Conservation (phyloP, 805 yeast genomes). For the Ogataea saltuana region DNA sequence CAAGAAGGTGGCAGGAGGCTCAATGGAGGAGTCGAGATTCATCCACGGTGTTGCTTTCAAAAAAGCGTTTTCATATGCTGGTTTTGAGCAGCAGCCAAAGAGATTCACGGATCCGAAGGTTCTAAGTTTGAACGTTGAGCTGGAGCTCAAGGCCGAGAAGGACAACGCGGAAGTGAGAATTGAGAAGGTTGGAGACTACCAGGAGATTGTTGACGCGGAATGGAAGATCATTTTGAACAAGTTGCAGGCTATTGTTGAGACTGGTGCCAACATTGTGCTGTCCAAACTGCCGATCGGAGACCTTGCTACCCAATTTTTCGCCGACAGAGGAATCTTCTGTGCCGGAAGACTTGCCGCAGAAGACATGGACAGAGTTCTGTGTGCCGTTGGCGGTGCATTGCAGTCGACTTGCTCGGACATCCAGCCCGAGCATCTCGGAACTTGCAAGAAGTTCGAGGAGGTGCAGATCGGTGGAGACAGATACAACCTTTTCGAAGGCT, state of each 20-base stretch:
- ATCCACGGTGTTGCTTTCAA: conserved; percentile 96
- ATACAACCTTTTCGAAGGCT: conserved; percentile 88
- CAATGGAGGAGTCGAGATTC: conserved; percentile 88
- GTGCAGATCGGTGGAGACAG: conserved; percentile 95
- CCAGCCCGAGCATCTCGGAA: conserved; percentile 70
- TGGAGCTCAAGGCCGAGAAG: conserved; percentile 96
- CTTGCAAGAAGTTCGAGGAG: conserved; percentile 86
- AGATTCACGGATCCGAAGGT: conserved; percentile 76
- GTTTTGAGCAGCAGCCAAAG: conserved; percentile 98
- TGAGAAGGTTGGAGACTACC: conserved; percentile 90
- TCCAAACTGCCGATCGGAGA: conserved; percentile 97
- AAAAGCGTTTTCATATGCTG: conserved; percentile 96
- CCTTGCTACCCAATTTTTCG: conserved; percentile 97
- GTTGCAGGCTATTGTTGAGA: conserved; percentile 72
- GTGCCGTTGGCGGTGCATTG: conserved; percentile 91
- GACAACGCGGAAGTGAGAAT: conserved; percentile 98
- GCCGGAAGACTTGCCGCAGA: conserved; percentile 92
- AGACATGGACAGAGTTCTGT: conserved; percentile 88
- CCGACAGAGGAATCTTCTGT: conserved; percentile 93
- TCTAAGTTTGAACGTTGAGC: conserved; percentile 82
- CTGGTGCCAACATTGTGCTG: conserved; percentile 91
- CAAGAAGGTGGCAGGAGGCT: conserved; percentile 94
- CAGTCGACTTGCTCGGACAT: conserved; percentile 80
- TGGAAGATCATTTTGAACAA: conserved; percentile 92
- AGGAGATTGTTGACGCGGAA: conserved; percentile 97